Evolutionary conservation across 2,329 filamentous ascomycete genomes (phyloP).

Genomic region (Stenocarpella maydis): DNA sequence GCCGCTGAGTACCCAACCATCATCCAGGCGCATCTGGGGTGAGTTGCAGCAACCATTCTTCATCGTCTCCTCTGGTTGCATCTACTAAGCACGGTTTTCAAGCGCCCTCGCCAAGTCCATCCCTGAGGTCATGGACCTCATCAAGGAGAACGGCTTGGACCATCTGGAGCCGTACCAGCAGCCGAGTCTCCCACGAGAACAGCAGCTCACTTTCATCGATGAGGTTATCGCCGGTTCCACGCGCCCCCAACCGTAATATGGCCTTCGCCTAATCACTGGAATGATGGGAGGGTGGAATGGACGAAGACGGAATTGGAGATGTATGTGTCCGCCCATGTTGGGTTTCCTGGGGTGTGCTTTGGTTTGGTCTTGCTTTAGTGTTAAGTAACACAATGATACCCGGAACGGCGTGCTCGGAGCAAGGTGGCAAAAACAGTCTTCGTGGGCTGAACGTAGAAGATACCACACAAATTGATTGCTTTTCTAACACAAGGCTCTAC

Average conservation of each 20-base stretch:
- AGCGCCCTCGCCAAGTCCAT: constrained; percentile 42
- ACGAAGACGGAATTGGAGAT: too few species aligned
- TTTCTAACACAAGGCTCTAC: background rate
- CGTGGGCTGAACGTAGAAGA: background rate
- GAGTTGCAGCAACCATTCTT: constrained; percentile 42
- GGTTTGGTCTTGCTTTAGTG: background rate
- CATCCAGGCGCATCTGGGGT: constrained; percentile 74
- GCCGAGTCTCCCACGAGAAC: constrained; percentile 42
- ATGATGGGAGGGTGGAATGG: background rate
- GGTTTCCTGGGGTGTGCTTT: background rate
- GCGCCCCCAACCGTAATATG: background rate
- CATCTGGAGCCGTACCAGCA: constrained; percentile 39
- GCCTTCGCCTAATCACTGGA: background rate
- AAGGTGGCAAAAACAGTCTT: background rate
- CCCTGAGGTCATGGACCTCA: constrained; percentile 33
- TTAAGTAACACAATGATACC: constrained; percentile 13
- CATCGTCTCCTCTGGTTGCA: background rate
- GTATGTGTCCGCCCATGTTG: background rate
- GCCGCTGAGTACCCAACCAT: constrained; percentile 76
- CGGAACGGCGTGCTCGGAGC: constrained; percentile 16
- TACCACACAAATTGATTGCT: background rate
- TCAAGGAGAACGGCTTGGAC: constrained; percentile 38
- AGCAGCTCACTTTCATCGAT: constrained; percentile 46
- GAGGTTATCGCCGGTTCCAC: constrained; percentile 18
- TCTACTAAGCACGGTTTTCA: background rate